Base-by-base conservation (phyloP, 2,329 filamentous ascomycete genomes). In the Phaeosphaeriaceae sp. region DNA sequence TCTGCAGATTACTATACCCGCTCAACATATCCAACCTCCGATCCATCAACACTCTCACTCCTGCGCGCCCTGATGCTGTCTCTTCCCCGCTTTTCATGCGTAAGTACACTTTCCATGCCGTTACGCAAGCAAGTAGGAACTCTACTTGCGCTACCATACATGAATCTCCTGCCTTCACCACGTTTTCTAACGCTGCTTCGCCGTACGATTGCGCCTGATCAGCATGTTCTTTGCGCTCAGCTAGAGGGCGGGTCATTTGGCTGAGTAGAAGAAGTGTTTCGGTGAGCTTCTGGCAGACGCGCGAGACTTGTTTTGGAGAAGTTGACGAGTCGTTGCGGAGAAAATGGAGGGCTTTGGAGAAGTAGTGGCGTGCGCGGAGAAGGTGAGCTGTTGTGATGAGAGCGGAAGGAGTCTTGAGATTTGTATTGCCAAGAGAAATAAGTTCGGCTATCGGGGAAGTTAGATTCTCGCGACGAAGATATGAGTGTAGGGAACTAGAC, bases 261-360 rank as follows among this genome's bases (percentile, higher is more conserved):
- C 62, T 65, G 1, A 60, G 53, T 1, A 51, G 40, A 6, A 63
- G 53, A 2, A 54, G 54, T 0, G 56, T 61, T 21, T 65, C 59
- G 20, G 56, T 52, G n/a, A 67, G 55, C 44, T 62, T 67, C 20
- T 67, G 64, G 41, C 53, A 65, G 7, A 67, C 41, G 40, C 65
- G 65, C 2, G 60, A 47, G 7, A 60, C 58, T 50, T 65, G 51
- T 41, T 65, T 65, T 1, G 56, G 59, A 7, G 62, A 58, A 1
- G 60, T 55, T 10, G 49, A 19, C 7, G 56, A 54, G 33, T 57
- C 56, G 33, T 50, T 60, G 21, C 54, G 41, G n/a, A 57, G 58
- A 42, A 57, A 64, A 51, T 51, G 33, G 1, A 63, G 60, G 7
- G 56, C 62, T 44, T 57, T 59, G 5, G 58, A 53, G 54, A 66